These are phyloP conservation scores for Komagataella ulmi DNA, from an alignment of 805 yeast species.

Conservation along the genomic window DNA sequence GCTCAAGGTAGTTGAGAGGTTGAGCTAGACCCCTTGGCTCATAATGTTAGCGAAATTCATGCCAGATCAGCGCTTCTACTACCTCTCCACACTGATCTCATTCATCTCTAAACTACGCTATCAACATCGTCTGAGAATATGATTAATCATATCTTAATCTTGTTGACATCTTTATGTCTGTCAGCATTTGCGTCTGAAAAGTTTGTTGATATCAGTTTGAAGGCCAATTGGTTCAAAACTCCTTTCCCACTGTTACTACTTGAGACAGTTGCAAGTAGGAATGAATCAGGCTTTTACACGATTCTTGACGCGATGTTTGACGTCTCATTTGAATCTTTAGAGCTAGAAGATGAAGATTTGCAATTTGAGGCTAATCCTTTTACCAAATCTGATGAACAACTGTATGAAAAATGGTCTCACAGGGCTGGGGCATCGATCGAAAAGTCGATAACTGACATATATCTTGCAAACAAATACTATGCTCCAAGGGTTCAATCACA, in stretches of 20 bases:
- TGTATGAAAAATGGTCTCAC: constrained; percentile 10
- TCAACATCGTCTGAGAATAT: background rate
- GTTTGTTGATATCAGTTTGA: constrained; percentile 16
- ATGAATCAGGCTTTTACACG: constrained; percentile 23
- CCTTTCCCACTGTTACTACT: constrained; percentile 22
- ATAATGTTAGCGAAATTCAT: background rate
- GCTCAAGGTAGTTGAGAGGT: background rate
- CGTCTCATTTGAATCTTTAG: constrained; percentile 4
- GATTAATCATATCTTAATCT: background rate
- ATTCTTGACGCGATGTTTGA: constrained; percentile 16
- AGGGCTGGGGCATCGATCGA: constrained; percentile 6
- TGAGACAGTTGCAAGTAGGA: constrained; percentile 23
- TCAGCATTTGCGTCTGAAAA: constrained; percentile 3
- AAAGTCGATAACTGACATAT: constrained; percentile 21
- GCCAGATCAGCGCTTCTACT: background rate
- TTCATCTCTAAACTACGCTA: background rate
- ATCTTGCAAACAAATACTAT: constrained; percentile 30
- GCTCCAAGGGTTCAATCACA: constrained; percentile 60
- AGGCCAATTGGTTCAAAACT: constrained; percentile 25
- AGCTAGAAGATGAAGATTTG: constrained; percentile 16
- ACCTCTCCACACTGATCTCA: background rate
- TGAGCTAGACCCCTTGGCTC: background rate
- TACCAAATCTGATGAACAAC: constrained; percentile 12
- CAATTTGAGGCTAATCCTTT: constrained; percentile 6
- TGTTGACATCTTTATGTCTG: background rate